Conservation (phyloP, 352 stramenopile genomes). For the Aphanomyces euteiches region DNA sequence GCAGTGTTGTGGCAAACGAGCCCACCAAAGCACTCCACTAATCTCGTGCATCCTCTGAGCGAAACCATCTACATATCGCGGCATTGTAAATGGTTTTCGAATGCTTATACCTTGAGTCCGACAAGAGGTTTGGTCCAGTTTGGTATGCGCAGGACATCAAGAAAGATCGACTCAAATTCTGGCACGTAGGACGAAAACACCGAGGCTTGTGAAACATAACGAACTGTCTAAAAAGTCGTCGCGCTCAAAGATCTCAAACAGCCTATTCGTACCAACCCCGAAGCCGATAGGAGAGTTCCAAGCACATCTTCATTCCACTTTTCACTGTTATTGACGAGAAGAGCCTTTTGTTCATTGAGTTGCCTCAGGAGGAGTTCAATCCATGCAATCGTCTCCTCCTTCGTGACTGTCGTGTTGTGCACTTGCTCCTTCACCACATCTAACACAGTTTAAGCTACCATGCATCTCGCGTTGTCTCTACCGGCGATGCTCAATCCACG, state of each 20-base stretch:
- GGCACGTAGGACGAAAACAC: constrained; percentile 3
- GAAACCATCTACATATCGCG: constrained; percentile 22
- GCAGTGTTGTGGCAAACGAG: background rate
- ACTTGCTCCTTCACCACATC: constrained; percentile 27
- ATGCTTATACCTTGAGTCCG: constrained; percentile 21
- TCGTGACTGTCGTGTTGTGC: constrained; percentile 6
- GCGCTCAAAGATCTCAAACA: background rate
- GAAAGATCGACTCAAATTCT: constrained; percentile 26
- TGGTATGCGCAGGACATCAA: constrained; percentile 7
- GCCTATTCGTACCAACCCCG: constrained; percentile 14
- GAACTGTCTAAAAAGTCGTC: constrained; percentile 14
- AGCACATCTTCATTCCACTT: constrained; percentile 9
- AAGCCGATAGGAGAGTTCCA: constrained; percentile 21
- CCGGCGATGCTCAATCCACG: constrained; percentile 7
- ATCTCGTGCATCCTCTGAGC: constrained; percentile 18
- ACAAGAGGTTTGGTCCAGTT: constrained; percentile 26
- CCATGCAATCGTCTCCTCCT: constrained; percentile 9
- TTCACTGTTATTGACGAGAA: background rate
- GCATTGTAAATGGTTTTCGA: background rate
- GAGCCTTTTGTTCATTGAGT: background rate
- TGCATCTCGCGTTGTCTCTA: background rate
- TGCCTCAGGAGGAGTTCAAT: constrained; percentile 10
- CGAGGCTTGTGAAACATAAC: constrained; percentile 13
- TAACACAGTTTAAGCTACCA: background rate
- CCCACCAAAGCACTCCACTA: constrained; percentile 19